A percentile compares a stretch with the other conserved stretches of the same genome.
Evolutionary conservation across 2,329 filamentous ascomycete species (phyloP).

Genomic region (Aspergillus luchuensis): DNA sequence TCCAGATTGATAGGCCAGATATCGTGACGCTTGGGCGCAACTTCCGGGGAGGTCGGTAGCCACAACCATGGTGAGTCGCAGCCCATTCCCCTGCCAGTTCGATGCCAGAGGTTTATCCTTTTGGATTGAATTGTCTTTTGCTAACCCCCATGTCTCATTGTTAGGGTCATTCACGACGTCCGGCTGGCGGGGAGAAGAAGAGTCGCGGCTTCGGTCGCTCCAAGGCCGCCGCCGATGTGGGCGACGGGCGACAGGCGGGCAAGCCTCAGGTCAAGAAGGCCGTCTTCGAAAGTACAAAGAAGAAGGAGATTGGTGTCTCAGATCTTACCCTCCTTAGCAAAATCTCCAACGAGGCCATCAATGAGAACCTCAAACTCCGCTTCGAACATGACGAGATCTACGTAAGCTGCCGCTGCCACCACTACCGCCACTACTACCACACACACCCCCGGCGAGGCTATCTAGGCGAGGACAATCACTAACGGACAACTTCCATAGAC

Average conservation of each 20-base stretch:
- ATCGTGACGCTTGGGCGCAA: constrained; percentile 35
- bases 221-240: constrained; percentile 45
- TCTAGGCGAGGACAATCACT: constrained; percentile 17
- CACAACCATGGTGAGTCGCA: constrained; percentile 38
- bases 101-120: neutral
- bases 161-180: constrained; percentile 49
- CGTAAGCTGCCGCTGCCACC: constrained; percentile 46
- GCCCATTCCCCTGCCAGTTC: neutral
- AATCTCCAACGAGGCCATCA: constrained; percentile 98
- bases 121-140: neutral
- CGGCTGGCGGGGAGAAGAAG: constrained; percentile 46
- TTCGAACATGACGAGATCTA: constrained; percentile 98
- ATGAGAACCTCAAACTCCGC: constrained; percentile 97
- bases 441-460: neutral
- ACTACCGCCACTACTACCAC: neutral
- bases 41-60: constrained; percentile 29
- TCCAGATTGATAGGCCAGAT: constrained; percentile 32
- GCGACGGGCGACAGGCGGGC: constrained; percentile 49
- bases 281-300: constrained; percentile 92
- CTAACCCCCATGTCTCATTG: constrained; percentile 23
- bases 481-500: constrained; percentile 56
- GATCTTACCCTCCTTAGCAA: constrained; percentile 97
- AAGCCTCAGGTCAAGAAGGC: constrained; percentile 86
- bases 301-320: constrained; percentile 98
- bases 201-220: constrained; percentile 45